Base-by-base conservation (phyloP, 208 protist species). In the Wallacemonas sp. region DNA sequence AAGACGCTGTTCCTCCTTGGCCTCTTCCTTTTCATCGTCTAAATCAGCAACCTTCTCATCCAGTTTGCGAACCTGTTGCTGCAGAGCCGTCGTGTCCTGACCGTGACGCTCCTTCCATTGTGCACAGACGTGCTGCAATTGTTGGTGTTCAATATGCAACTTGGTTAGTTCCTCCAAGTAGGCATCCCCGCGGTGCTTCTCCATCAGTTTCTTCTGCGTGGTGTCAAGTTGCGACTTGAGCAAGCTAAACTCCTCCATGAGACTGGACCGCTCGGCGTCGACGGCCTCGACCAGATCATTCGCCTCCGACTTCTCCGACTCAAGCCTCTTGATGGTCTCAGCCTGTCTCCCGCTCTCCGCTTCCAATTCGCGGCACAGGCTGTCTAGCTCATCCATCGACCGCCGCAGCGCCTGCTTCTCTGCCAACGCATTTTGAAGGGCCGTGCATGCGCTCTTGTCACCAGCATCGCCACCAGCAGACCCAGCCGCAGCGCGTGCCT, bases 71-170 rank as follows among this genome's bases (percentile, higher is more conserved):
- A 72, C 24, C 2, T 64, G 53, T 44, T 75, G 68, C 65, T 62
- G 28, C 19, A 72, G 34, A 44, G 66, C 62, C 22, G 59, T 38
- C 30, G 55, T 68, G 19, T 81, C 68, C 27, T 68, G 38, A 54
- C 69, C 39, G 39, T 71, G 54, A 66, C 70, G 66, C 55, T 85
- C 78, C 68, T 82, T 76, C 17, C 85, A 66, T 58, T 81, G 73
- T 6, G 66, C 71, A 56, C 84, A 71, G 2, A 49, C 62, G 58
- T 77, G 80, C 76, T 88, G 77, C 61, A 88, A 46, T 36, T 79
- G 68, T 55, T 93, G 82, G 55, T 88, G 79, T 51, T 77, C 80
- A 41, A 93, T 80, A 70, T 90, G 86, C 28, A 86, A 70, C 61
- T 66, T 61, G 12, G 82, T 84, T 0, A 90, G 74, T 49, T 89